Percentiles rank a stretch among this genome's conserved stretches.
phyloP scores from a whole-genome alignment of 352 stramenopile genomes.

The Thalassiosira delicatula region DNA sequence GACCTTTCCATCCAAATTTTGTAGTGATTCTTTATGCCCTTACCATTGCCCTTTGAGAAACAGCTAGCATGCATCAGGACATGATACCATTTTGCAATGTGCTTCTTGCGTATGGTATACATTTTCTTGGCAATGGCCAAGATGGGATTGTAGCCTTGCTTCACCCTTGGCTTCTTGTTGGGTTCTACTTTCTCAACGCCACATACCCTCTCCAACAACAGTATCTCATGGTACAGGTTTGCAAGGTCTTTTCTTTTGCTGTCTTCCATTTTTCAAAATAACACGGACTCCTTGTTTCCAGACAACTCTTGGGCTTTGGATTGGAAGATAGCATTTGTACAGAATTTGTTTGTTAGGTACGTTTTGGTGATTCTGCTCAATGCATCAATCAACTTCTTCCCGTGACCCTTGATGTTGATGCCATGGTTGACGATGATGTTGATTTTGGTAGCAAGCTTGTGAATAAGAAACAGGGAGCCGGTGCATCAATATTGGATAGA shows the following conservation, averaged over 20 bases:
- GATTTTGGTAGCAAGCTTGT: not conserved
- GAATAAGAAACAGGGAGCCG: not conserved
- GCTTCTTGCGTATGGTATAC: not conserved
- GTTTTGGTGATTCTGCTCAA: not conserved
- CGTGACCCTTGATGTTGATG: not conserved
- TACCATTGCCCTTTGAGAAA: not conserved
- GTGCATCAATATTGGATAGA: slow-evolving; percentile 3
- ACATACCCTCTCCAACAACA: no score
- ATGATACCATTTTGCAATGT: not conserved
- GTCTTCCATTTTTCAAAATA: not conserved
- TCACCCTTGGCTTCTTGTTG: not conserved
- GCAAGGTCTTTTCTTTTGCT: slow-evolving; percentile 1
- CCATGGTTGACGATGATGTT: not conserved
- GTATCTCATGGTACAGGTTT: not conserved
- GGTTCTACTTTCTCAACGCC: not conserved
- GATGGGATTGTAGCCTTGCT: not conserved
- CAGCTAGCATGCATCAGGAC: not conserved
- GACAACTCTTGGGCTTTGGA: not conserved
- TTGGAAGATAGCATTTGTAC: not conserved
- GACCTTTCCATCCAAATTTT: not conserved
- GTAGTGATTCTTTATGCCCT: not conserved
- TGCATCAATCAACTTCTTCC: slow-evolving; percentile 1
- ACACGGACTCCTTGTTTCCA: slow-evolving; percentile 1
- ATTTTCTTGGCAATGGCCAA: not conserved
- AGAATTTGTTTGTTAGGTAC: not conserved